These are phyloP conservation scores for Paralagenidium karlingii DNA, from an alignment of 352 stramenopile genomes.

Conservation along the genomic window DNA sequence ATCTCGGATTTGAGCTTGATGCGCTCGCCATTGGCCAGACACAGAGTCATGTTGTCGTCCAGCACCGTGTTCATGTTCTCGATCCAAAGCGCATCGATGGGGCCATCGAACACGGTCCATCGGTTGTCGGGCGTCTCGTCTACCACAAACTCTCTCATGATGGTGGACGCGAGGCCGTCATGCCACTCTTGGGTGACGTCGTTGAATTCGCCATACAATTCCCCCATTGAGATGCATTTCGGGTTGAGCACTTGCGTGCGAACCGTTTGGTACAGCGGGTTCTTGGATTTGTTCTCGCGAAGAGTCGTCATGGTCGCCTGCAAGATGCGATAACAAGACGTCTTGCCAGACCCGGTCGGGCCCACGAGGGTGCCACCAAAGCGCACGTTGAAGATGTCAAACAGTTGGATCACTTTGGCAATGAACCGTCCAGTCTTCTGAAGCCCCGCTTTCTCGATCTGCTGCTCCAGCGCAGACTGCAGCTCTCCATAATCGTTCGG, in stretches of 20 bases:
- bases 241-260: slow-evolving; percentile 62
- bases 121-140: slow-evolving; percentile 52
- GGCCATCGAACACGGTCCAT: slow-evolving; percentile 91
- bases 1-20: slow-evolving; percentile 85
- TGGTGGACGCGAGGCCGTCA: slow-evolving; percentile 65
- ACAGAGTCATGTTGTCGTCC: slow-evolving; percentile 93
- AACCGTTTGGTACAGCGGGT: slow-evolving; percentile 76
- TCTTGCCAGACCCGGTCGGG: slow-evolving; percentile 75
- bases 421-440: slow-evolving; percentile 74
- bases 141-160: slow-evolving; percentile 62
- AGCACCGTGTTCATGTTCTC: slow-evolving; percentile 95
- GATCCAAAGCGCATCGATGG: slow-evolving; percentile 92
- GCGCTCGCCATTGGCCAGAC: slow-evolving; percentile 87
- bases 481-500: slow-evolving; percentile 82
- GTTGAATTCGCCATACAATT: slow-evolving; percentile 81
- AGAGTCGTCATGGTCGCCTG: slow-evolving; percentile 80
- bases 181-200: slow-evolving; percentile 86
- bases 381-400: slow-evolving; percentile 90
- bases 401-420: slow-evolving; percentile 90
- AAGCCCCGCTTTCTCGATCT: slow-evolving; percentile 45
- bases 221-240: slow-evolving; percentile 76
- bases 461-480: slow-evolving; percentile 36
- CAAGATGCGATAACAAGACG: slow-evolving; percentile 80
- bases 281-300: slow-evolving; percentile 33
- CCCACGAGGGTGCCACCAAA: slow-evolving; percentile 87